Conservation (phyloP, 306 rosid species). For the Pyrus betulifolia region DNA sequence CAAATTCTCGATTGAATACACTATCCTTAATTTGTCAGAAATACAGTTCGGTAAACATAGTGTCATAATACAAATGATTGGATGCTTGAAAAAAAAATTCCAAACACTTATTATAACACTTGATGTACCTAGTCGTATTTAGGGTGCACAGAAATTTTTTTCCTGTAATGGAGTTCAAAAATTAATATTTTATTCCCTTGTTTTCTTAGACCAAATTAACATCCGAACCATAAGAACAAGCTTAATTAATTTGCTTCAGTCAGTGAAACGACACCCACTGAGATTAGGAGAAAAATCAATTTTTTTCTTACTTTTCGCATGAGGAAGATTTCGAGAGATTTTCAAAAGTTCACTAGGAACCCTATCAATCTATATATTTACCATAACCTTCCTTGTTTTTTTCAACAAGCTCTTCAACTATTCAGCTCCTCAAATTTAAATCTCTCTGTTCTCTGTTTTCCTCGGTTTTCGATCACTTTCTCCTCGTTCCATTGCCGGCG, state of each 20-base stretch:
- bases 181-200: background rate
- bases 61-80: too few species aligned
- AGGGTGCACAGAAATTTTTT: too few species aligned
- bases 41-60: too few species aligned
- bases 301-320: background rate
- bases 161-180: background rate
- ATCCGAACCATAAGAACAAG: background rate
- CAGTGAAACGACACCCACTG: background rate
- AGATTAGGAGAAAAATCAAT: background rate
- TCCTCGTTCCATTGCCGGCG: background rate
- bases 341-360: background rate
- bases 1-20: too few species aligned
- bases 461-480: background rate
- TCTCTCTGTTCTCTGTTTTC: background rate
- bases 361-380: background rate
- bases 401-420: background rate
- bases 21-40: too few species aligned
- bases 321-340: background rate
- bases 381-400: background rate
- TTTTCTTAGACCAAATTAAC: background rate
- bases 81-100: too few species aligned
- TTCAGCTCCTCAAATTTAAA: background rate
- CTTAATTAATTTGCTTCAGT: background rate
- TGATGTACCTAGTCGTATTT: too few species aligned
- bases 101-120: accelerated